Evolutionary conservation across 202 grass and related monocot species (phyloP), one percentile per base, ranked within the genome.

Genomic region (Setaria italica): DNA sequence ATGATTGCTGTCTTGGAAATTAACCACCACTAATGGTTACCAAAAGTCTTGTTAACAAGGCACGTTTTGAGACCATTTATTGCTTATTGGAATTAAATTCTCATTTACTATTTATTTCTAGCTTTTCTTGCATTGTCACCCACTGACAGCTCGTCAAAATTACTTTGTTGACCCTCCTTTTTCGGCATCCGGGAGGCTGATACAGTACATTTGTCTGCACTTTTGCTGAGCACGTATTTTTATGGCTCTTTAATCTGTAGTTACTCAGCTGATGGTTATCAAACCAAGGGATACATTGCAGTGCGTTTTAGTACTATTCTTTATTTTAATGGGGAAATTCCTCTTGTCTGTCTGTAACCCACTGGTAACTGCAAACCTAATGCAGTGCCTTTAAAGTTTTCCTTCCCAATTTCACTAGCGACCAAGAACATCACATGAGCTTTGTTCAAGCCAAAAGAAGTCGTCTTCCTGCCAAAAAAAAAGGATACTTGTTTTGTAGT

Each of bases 161-260:
- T 70, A 76, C 32, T 42, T 82, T 85, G 70, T 64, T 76, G 29
- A 81, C 70, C 15, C 74, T n/a, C 62, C 19, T 85, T 80, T 79
- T 73, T 54, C 47, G 79, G 80, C 49, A 70, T 9, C 81, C n/a
- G 0, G 15, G 41, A 62, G 39, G 43, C n/a, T 53, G 25, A 54
- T 76, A 54, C 7, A 47, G 10, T 67, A 46, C 63, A 77, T 32
- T 78, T 78, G 80, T 64, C 80, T 83, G 54, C n/a, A 53, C 82
- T 81, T 77, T 83, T 45, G 11, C 33, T 11, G 63, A 77, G 54
- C 74, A 68, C 84, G 53, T 67, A 62, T 87, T 90, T 90, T 83
- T 30, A 80, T 80, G 70, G 0, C 48, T 80, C 14, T 79, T 68
- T 80, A 90, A 84, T 74, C 9, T 16, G 42, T 46, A 72, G 67